Base-by-base conservation (phyloP, 2,329 filamentous ascomycete species). In the Didymella lethalis region DNA sequence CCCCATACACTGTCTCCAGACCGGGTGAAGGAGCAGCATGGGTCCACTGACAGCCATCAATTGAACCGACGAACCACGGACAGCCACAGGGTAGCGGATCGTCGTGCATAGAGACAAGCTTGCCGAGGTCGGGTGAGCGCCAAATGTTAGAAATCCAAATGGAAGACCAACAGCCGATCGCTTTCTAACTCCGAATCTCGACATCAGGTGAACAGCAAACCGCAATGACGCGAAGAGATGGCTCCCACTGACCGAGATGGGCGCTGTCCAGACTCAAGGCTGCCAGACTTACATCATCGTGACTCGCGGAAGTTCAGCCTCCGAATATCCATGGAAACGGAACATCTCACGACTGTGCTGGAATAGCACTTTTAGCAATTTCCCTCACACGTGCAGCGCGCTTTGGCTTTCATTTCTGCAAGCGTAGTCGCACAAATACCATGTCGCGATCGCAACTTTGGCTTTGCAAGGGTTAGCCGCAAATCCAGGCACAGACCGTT, bases 11-110 rank as follows among this genome's bases (percentile, higher is more conserved):
- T 58, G 48, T 64, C 55, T 67, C 67, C 72, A 72, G 59, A 65
- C 70, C 72, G 72, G 74, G 67, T 75, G 73, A 75, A 76, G 67
- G 45, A 54, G 56, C 56, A 65, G 43, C 65, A 67, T 63, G 61
- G 62, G 62, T 51, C 63, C 57, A 52, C 57, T 62, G 68, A 64
- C 65, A 60, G 58, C 64, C 59, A 69, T 67, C 62, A 61, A 68
- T 57, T 64, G 65, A 67, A 63, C 67, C 58, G 64, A 64, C 64
- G 65, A 68, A 65, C 63, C 63, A 63, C 51, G 49, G 66, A 64
- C 64, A 66, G 66, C 62, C 62, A 67, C 64, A 57, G 62, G 59
- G 46, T 47, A 55, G 59, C 64, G 54, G 72, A 75, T 76, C 70
- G 63, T 64, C 73, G 64, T 63, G 61, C 62, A 64, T 55, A 34